phyloP scores from a whole-genome alignment of 2,329 filamentous ascomycete species.

The Camillea tinctor region DNA sequence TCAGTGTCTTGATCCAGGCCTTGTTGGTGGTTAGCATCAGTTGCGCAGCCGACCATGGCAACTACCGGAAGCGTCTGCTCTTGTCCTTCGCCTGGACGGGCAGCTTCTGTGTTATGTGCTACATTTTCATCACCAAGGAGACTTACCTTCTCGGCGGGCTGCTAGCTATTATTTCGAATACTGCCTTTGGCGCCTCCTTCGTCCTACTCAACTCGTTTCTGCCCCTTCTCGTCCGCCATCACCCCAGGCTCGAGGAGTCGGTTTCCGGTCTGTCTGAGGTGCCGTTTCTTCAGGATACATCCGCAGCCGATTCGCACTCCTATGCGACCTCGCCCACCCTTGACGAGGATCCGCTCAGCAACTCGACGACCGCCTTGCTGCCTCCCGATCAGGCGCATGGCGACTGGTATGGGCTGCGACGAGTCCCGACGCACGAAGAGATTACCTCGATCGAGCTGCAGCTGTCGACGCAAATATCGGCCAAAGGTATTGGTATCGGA shows the following conservation, averaged over 20 bases:
- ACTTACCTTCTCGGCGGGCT: constrained; percentile 80
- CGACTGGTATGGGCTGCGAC: constrained; percentile 36
- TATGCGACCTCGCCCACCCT: constrained; percentile 35
- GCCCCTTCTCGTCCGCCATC: constrained; percentile 84
- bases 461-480: constrained; percentile 87
- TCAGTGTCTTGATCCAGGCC: constrained; percentile 86
- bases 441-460: constrained; percentile 67
- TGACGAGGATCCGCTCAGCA: constrained; percentile 31
- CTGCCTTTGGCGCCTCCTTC: constrained; percentile 91
- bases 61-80: constrained; percentile 84
- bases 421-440: constrained; percentile 44
- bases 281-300: constrained; percentile 32
- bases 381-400: constrained; percentile 29
- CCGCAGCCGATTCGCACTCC: constrained; percentile 36
- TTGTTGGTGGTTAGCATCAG: constrained; percentile 94
- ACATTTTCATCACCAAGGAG: constrained; percentile 72
- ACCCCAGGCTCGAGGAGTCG: constrained; percentile 52
- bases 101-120: constrained; percentile 81
- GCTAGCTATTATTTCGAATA: constrained; percentile 87
- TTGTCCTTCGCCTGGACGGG: constrained; percentile 82
- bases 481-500: constrained; percentile 89
- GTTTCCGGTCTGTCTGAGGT: constrained; percentile 25
- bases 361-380: constrained; percentile 50
- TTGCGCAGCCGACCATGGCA: constrained; percentile 91
- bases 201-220: constrained; percentile 95